Evolutionary conservation across 306 rosid species (phyloP).

Genomic region (Vigna trinervia): DNA sequence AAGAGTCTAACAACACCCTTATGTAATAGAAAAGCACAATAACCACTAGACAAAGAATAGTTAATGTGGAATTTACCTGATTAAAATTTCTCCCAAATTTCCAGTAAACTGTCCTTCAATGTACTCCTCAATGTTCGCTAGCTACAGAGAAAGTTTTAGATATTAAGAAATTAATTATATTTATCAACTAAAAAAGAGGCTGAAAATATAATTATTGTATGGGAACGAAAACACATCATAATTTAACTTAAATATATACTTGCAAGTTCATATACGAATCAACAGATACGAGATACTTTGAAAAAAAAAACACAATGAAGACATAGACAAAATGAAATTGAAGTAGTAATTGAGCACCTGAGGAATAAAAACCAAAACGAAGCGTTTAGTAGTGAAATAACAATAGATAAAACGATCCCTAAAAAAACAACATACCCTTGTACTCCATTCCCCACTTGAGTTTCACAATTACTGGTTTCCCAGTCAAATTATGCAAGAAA

Average conservation of each 20-base stretch:
- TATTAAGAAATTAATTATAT: no score
- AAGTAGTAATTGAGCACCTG: not conserved
- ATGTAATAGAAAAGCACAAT: conserved; percentile 1
- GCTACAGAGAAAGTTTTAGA: conserved; percentile 39
- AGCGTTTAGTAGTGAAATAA: not conserved
- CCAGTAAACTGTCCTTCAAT: conserved; percentile 65
- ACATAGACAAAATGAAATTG: not conserved
- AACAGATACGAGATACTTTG: conserved; percentile 61
- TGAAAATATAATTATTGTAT: no score
- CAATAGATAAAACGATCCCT: not conserved
- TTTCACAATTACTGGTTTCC: conserved; percentile 61
- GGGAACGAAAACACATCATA: no score
- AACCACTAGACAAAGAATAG: not conserved
- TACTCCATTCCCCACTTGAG: conserved; percentile 68
- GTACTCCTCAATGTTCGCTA: conserved; percentile 63
- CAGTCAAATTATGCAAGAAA: conserved; percentile 64
- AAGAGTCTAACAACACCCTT: no score
- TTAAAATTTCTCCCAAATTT: conserved; percentile 61
- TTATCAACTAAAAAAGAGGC: no score
- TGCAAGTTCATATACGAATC: conserved; percentile 56
- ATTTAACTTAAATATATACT: no score
- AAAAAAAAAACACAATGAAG: not conserved
- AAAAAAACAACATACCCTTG: conserved; percentile 46
- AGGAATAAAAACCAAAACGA: not conserved
- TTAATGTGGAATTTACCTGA: conserved; percentile 47